phyloP scores from a whole-genome alignment of 1,139 yeast genomes.

The Nakaseomyces bracarensis region DNA sequence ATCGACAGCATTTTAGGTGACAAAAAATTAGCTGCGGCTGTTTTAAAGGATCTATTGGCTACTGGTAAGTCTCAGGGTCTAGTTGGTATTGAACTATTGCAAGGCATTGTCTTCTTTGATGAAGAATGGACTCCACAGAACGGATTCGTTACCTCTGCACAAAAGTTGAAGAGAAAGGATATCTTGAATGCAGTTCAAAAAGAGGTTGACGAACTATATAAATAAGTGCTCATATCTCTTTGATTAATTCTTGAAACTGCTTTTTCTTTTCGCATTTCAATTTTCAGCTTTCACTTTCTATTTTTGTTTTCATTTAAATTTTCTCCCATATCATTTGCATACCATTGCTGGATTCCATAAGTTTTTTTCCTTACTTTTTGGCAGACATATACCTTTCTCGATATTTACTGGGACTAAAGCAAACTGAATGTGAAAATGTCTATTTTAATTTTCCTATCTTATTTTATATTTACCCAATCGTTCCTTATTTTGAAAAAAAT shows the following conservation, averaged over 20 bases:
- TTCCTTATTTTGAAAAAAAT: neutral
- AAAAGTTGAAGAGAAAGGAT: conserved; percentile 90
- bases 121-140: conserved; percentile 98
- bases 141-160: conserved; percentile 91
- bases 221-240: neutral
- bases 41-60: conserved; percentile 51
- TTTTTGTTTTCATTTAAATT: neutral
- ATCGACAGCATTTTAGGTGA: conserved; percentile 49
- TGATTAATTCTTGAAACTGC: neutral
- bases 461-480: neutral
- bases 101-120: conserved; percentile 69
- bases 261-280: neutral
- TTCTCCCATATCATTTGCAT: neutral
- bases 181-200: conserved; percentile 53
- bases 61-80: conserved; percentile 81
- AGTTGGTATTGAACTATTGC: conserved; percentile 75
- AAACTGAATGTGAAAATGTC: neutral
- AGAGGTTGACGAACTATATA: conserved; percentile 51
- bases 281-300: neutral
- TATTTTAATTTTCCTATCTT: neutral
- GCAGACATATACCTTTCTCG: no score
- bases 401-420: no score
- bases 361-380: neutral
- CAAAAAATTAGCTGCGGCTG: conserved; percentile 46
- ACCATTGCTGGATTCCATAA: neutral